Conservation (phyloP, 352 stramenopile genomes). For the Blastocystis sp. region DNA sequence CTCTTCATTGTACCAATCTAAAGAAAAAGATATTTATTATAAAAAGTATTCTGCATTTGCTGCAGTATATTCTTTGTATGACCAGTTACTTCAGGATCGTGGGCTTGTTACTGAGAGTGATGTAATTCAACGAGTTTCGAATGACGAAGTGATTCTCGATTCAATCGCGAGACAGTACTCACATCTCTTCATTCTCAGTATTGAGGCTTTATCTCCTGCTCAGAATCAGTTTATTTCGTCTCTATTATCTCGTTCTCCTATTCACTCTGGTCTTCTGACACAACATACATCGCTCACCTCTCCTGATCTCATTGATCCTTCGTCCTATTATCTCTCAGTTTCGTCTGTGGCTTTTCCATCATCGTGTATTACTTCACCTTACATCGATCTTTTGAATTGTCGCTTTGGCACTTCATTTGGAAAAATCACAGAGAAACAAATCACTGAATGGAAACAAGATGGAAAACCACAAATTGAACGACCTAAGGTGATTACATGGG, state of each 20-base stretch:
- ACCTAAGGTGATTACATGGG: too few species aligned
- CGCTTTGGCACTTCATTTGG: too few species aligned
- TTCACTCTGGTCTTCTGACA: neutral
- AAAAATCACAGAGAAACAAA: neutral
- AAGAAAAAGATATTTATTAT: neutral
- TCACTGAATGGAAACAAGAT: neutral
- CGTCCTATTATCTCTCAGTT: too few species aligned
- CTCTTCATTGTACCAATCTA: neutral
- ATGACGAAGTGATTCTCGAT: neutral
- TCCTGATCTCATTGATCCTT: neutral
- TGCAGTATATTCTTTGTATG: slow-evolving; percentile 24
- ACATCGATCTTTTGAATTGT: too few species aligned
- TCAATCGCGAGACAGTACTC: neutral
- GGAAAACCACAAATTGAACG: neutral
- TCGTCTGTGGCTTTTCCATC: too few species aligned
- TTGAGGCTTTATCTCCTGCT: neutral
- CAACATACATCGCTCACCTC: slow-evolving; percentile 31
- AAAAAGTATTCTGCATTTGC: slow-evolving; percentile 27
- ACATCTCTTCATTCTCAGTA: neutral
- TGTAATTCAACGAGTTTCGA: neutral
- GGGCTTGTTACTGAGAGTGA: neutral
- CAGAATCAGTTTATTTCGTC: slow-evolving; percentile 21
- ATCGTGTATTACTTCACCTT: too few species aligned
- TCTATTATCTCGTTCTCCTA: neutral
- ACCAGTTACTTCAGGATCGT: slow-evolving; percentile 10